Percentiles rank a stretch among this genome's conserved stretches.
Evolutionary conservation across 2,329 filamentous ascomycete species (phyloP).

Genomic region (Epichloe coenophiala): DNA sequence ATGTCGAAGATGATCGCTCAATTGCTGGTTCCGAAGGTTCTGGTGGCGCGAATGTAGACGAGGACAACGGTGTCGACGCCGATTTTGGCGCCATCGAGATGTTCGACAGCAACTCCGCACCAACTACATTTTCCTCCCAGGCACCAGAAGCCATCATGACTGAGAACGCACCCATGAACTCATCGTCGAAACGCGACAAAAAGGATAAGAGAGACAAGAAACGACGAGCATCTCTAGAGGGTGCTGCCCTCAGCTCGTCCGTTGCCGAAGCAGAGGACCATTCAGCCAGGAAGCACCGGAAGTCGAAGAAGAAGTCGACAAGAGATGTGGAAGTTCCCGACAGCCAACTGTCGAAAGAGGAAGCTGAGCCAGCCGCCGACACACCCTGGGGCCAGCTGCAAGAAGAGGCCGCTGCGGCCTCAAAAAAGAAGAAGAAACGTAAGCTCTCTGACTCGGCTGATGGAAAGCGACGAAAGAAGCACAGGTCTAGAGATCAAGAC

Average conservation of each 20-base stretch:
- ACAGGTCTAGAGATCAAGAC: slow-evolving; percentile 13
- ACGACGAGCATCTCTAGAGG: slow-evolving; percentile 5
- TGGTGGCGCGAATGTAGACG: slow-evolving; percentile 10
- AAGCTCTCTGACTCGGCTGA: slow-evolving; percentile 17
- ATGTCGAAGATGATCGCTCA: slow-evolving; percentile 11
- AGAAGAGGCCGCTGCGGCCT: slow-evolving; percentile 8
- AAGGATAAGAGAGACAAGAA: slow-evolving; percentile 17
- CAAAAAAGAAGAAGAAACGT: slow-evolving; percentile 20
- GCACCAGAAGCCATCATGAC: slow-evolving; percentile 19
- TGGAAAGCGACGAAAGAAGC: slow-evolving; percentile 21
- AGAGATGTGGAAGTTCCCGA: slow-evolving; percentile 3
- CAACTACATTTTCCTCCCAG: slow-evolving; percentile 18
- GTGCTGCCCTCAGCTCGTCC: slow-evolving; percentile 4
- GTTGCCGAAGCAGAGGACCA: slow-evolving; percentile 3
- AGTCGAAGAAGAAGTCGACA: slow-evolving; percentile 13
- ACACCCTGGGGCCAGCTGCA: slow-evolving; percentile 2
- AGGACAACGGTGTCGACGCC: slow-evolving; percentile 12
- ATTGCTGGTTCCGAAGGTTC: slow-evolving; percentile 14
- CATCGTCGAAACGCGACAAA: slow-evolving; percentile 17
- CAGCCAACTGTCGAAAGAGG: slow-evolving; percentile 1
- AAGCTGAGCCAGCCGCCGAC: slow-evolving; percentile 1
- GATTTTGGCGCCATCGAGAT: slow-evolving; percentile 24
- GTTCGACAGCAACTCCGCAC: slow-evolving; percentile 24
- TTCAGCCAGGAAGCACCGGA: slow-evolving; percentile 12
- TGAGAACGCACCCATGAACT: slow-evolving; percentile 9